Evolutionary conservation across 2,329 filamentous ascomycete genomes (phyloP), one percentile per base, ranked within the genome.

Genomic region (Fusarium coicis): DNA sequence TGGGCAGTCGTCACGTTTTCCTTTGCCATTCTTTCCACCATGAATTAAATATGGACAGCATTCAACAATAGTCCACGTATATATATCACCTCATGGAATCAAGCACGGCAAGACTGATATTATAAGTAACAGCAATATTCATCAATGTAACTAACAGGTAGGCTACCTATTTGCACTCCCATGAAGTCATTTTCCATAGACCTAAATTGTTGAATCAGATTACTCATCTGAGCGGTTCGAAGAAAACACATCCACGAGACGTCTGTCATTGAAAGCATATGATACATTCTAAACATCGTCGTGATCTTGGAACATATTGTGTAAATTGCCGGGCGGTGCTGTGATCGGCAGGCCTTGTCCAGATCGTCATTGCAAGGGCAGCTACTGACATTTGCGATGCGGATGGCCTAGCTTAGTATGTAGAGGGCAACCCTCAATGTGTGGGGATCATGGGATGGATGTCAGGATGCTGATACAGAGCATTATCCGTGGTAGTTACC

Each of bases 291-390:
- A 28, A 50, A 23, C 16, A 37, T 53, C n/a, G 26, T 19, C 10
- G 26, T 50, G 19, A 30, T 43, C 23, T 34, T 63, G 44, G 40
- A 52, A 69, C 55, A 63, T n/a, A 23, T 56, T 47, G 56, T 43
- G 44, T 55, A 64, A 44, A 46, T 36, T 57, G 49, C 60, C 61
- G 39, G 66, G 47, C 65, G 60, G 43, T 43, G 14, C 54, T 66
- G 54, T 43, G 70, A 73, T 73, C 70, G 60, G 50, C 70, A 54
- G 37, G 46, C 36, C 23, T 54, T 46, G 36, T 46, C 70, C 36
- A 54, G 66, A 68, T 73, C 52, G 69, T 74, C 68, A 63, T 65
- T 67, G 47, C 40, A 75, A 73, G 70, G 66, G 64, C 59, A 59
- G 54, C 57, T 47, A 63, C 60, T 67, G 53, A 64, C 58, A 50